These are phyloP conservation scores for Ceratocystis cubensis DNA, from an alignment of 2,329 filamentous ascomycete species.

Conservation along the genomic window DNA sequence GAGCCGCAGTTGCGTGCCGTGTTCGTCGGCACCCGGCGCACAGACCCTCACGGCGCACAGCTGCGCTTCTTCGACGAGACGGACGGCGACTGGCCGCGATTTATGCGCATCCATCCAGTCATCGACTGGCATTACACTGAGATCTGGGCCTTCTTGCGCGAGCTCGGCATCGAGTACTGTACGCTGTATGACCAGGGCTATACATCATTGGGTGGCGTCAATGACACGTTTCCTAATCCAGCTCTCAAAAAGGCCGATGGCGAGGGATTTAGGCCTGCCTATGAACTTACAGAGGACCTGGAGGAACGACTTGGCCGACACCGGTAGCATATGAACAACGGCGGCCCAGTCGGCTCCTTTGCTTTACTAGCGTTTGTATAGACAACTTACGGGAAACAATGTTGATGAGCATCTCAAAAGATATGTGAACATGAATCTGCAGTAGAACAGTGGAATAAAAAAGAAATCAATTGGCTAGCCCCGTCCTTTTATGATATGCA, in stretches of 20 bases:
- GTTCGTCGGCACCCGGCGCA: constrained; percentile 76
- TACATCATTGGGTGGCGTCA: constrained; percentile 80
- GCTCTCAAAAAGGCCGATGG: constrained; percentile 37
- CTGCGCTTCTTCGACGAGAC: constrained; percentile 77
- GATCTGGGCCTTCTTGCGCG: constrained; percentile 80
- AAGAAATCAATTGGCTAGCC: constrained; percentile 16
- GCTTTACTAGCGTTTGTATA: neutral
- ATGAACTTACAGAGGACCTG: constrained; percentile 60
- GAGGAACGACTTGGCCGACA: constrained; percentile 69
- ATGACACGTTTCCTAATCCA: constrained; percentile 84
- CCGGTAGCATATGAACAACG: neutral
- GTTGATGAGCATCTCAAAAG: constrained; percentile 7
- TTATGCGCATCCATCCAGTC: constrained; percentile 88
- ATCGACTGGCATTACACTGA: constrained; percentile 97
- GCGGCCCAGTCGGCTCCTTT: too few species aligned
- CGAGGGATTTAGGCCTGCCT: constrained; percentile 53
- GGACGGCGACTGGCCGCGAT: constrained; percentile 77
- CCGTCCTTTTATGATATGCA: constrained; percentile 20
- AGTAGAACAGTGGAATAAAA: neutral
- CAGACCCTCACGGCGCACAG: constrained; percentile 75
- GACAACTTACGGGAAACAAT: neutral
- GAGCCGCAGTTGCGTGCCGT: constrained; percentile 58
- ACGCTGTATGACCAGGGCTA: constrained; percentile 75
- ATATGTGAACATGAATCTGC: neutral
- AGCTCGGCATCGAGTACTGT: constrained; percentile 73